Evolutionary conservation across 768 basidiomycete species (phyloP), one percentile per base, ranked within the genome.

Genomic region (Clathrus columnatus): DNA sequence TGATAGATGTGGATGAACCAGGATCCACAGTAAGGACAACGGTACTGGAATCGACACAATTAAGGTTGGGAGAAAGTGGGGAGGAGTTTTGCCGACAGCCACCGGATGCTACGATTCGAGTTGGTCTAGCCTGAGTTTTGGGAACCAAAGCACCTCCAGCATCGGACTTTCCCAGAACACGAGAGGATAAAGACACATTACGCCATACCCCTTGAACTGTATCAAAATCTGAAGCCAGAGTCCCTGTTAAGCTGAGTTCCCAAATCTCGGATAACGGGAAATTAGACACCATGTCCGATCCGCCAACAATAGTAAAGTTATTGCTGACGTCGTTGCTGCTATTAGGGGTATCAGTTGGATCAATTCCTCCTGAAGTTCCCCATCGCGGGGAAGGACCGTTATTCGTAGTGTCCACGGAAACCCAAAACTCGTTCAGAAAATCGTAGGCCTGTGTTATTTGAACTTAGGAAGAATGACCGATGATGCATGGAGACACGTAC

Each of bases 351-450:
- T 58, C 64, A n/a, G 79, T 75, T 43, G 72, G 69, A 61, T 91
- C 89, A 41, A 81, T 83, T 1, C 89, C 89, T 48, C 89, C 89
- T 17, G 79, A 78, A 1, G 87, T 82, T 43, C 82, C 82, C 78
- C 80, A 89, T 20, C 85, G 75, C 50, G 83, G 65, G 23, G 81
- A 71, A 29, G 88, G 88, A 5, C 74, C 71, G 23, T 73, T 75
- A 18, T 77, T 64, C 11, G 26, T 18, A 10, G 79, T 72, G 17
- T 59, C 60, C 29, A 89, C 79, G 62, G 77, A 61, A 0, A 83
- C 75, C 89, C 89, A 91, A 64, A 91, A 91, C 56, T 87, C 73
- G 61, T 82, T 83, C 56, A 65, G 76, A 62, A 82, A 90, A 67
- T 88, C 85, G 62, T 75, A 91, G 69, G 88, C 87, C 87, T 89